Evolutionary conservation across 1,284 basidiomycete species (phyloP), one percentile per base, ranked within the genome.

Genomic region (Cutaneotrichosporon cutaneum): DNA sequence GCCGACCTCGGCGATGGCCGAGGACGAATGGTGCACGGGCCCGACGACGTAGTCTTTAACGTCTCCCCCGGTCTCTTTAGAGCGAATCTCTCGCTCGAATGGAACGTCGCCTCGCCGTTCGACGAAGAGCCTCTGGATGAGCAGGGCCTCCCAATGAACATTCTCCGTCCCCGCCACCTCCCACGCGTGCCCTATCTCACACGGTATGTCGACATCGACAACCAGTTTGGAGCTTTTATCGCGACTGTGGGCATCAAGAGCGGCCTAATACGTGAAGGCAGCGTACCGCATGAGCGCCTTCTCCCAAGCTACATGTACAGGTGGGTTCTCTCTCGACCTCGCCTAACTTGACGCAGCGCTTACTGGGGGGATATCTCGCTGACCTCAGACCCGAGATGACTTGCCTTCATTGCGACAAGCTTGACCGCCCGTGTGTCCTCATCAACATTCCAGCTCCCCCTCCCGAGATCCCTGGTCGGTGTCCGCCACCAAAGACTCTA

Each of bases 281-380:
- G 11, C 6, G 21, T 26, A 21, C 47, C 22, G 22, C 10, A 52
- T 9, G 10, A 30, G 8, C 39, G 27, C n/a, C 30, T 54, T 21
- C 54, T 60, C 9, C 59, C 59, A 24, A 26, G 44, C 14, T 60
- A 60, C 54, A 30, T 60, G 47, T 60, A 52, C 59, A 51, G 16
- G 58, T 59, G n/a, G 27, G 33, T 33, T 33, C 26, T 52, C 33
- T 14, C 1, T 10, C 26, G 14, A 22, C 21, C 1, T 30, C 4
- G 7, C 8, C 7, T 18, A 21, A n/a, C n/a, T n/a, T n/a, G n/a
- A n/a, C n/a, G n/a, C n/a, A n/a, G n/a, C n/a, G n/a, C n/a, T n/a
- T n/a, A n/a, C n/a, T n/a, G n/a, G n/a, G n/a, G n/a, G n/a, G 39
- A 44, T 33, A 10, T 13, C 2, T 33, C 5, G 24, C 58, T 59